Base-by-base conservation (phyloP, 2,329 filamentous ascomycete genomes). In the Cucurbitaria berberidis region DNA sequence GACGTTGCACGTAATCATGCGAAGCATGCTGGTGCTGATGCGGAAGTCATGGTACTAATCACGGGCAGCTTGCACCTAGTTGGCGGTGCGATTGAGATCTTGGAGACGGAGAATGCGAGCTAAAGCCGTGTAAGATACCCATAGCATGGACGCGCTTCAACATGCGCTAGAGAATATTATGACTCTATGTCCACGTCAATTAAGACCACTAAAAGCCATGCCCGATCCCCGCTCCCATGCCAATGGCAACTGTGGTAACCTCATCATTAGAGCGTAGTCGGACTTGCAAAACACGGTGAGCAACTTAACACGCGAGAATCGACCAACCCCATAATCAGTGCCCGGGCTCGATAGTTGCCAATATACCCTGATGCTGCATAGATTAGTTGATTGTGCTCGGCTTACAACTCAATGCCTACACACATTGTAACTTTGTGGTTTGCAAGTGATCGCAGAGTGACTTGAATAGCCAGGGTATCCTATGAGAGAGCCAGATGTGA, bases 11-110 rank as follows among this genome's bases (percentile, higher is more conserved):
- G 67, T 48, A 45, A 55, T 11, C 73, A 74, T 67, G 53, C 68
- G 30, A 47, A 55, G 19, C 54, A 54, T 8, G 49, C 48, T 57
- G 26, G 66, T 21, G 65, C 69, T n/a, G 56, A 76, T 45, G 63
- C 71, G 2, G 80, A 80, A 44, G 79, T 86, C 15, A 84, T 86
- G 70, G 85, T 88, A 0, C 77, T 96, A 48, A 87, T 91, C 9
- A 96, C 92, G 13, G 92, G 92, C 2, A 96, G 91, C 72, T 77
- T 96, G 67, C 89, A 96, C 79, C 81, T 96, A 34, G 91, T 93
- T 1, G 91, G 92, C 7, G 90, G 89, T 10, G 79, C 92, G 40
- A 78, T 96, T 46, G 87, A 89, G 71, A 86, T 89, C 1, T 74
- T 96, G 53, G 90, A 89, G 62, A 70, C 65, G 6, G 53, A 49